Base-by-base conservation (phyloP, 2,329 filamentous ascomycete species). In the Pseudogymnoascus sp. region DNA sequence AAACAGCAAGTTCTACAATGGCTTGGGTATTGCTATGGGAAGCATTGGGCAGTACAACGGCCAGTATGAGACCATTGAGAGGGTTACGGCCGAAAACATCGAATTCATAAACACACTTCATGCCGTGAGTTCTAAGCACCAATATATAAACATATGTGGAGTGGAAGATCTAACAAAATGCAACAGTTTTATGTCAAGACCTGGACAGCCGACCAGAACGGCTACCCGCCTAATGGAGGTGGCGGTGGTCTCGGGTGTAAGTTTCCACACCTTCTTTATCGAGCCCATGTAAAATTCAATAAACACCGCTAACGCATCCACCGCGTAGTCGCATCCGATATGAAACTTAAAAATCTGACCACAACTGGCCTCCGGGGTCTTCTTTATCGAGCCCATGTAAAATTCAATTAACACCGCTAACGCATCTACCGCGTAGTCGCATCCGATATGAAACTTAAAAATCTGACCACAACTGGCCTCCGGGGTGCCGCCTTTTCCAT, bases 151-250 rank as follows among this genome's bases (percentile, higher is more conserved):
- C 1, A 16, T 29, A 10, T 16, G 19, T 29, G 16, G 39, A 41
- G n/a, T n/a, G 21, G 10, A 49, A 23, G 4, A 2, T 49, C 43
- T 49, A 49, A 49, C 23, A n/a, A 12, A 12, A n/a, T 14, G n/a
- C 7, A 3, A 29, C 29, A 49, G 43, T 49, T 49, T 29, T 82
- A 83, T 66, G 70, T 85, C 64, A 85, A 86, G 73, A 85, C 82
- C 0, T 86, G 83, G 83, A 81, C 81, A 0, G 81, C 80, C 16
- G 71, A 78, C 8, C 75, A 75, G 37, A 74, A 75, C 29, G 79
- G 80, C 16, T 80, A 77, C 60, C 80, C 81, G 1, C 82, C 82
- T 1, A 85, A 86, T 65, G 82, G 83, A 14, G 83, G 82, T 1
- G 82, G 82, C 10, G 83, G 80, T 14, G 83, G 83, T 2, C 68